Evolutionary conservation across 2,329 filamentous ascomycete species (phyloP).

Genomic region (Aureobasidium sp.): DNA sequence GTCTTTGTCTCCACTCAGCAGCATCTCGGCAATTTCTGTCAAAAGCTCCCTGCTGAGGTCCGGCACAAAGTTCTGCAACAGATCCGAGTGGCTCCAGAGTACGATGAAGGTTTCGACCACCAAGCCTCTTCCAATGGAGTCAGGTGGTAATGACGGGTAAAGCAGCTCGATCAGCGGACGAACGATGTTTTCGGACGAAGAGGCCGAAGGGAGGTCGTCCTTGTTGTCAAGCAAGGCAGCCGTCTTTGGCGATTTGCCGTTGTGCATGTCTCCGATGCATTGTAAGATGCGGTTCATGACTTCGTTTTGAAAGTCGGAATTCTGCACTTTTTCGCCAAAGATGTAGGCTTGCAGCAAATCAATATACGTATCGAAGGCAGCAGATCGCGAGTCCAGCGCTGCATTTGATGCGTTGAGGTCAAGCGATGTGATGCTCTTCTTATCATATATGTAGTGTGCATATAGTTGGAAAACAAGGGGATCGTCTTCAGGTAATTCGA

Average conservation of each 20-base stretch:
- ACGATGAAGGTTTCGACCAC: slow-evolving; percentile 16
- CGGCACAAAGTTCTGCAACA: slow-evolving; percentile 10
- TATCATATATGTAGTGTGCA: slow-evolving; percentile 15
- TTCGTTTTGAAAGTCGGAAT: slow-evolving; percentile 15
- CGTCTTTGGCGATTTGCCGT: background rate
- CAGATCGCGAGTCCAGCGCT: background rate
- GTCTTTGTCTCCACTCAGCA: slow-evolving; percentile 16
- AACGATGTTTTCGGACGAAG: slow-evolving; percentile 13
- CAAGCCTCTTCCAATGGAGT: slow-evolving; percentile 13
- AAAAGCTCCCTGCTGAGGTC: slow-evolving; percentile 11
- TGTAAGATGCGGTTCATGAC: slow-evolving; percentile 16
- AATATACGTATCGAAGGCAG: slow-evolving; percentile 14
- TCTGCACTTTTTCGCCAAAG: slow-evolving; percentile 16
- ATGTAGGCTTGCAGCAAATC: slow-evolving; percentile 15
- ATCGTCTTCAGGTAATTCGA: slow-evolving; percentile 12
- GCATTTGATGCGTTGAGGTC: background rate
- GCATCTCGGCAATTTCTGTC: slow-evolving; percentile 17
- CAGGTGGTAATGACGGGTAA: slow-evolving; percentile 13
- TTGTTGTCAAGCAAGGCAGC: background rate
- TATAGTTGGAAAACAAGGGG: slow-evolving; percentile 15
- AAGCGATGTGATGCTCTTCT: slow-evolving; percentile 6
- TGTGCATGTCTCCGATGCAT: slow-evolving; percentile 14
- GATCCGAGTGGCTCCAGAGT: slow-evolving; percentile 16
- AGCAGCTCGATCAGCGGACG: slow-evolving; percentile 11
- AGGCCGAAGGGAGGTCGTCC: background rate